A percentile compares a stretch with the other conserved stretches of the same genome.
Evolutionary conservation across 164 flowering plant species (phyloP).

Genomic region (Kalanchoe fedtschenkoi): DNA sequence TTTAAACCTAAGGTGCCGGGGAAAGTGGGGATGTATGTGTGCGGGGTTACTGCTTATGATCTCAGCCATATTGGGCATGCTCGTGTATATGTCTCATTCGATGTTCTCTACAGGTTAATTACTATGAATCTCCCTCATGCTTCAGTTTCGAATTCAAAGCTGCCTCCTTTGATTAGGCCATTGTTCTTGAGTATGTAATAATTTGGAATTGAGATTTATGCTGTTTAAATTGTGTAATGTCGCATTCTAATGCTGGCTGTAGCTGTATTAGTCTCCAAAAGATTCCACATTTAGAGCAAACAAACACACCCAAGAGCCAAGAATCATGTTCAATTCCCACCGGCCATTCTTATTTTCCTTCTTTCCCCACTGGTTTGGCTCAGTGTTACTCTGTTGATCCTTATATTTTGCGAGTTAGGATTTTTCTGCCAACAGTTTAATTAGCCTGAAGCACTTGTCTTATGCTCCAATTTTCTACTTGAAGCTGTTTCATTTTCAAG

Average conservation of each 20-base stretch:
- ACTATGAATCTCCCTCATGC: background rate
- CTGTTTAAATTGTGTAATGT: no score
- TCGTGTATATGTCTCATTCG: slow-evolving; percentile 77
- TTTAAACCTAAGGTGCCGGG: slow-evolving; percentile 57
- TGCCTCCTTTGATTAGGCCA: background rate
- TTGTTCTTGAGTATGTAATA: no score
- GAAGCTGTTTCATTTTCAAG: background rate
- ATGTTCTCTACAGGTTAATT: slow-evolving; percentile 67
- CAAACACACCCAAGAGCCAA: no score
- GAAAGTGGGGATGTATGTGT: slow-evolving; percentile 81
- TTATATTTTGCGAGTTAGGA: background rate
- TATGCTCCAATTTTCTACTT: background rate
- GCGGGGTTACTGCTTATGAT: slow-evolving; percentile 85
- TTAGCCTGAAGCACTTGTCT: no score
- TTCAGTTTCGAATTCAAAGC: background rate
- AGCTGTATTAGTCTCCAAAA: no score
- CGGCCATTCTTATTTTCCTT: background rate
- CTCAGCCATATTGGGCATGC: slow-evolving; percentile 91
- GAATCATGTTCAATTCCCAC: no score
- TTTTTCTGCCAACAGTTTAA: no score
- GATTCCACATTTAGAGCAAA: no score
- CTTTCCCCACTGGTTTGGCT: background rate
- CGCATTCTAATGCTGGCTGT: no score
- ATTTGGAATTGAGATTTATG: no score
- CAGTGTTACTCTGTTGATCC: background rate